These are phyloP conservation scores for Lyophyllum decastes DNA, from an alignment of 768 basidiomycete genomes.

Conservation along the genomic window DNA sequence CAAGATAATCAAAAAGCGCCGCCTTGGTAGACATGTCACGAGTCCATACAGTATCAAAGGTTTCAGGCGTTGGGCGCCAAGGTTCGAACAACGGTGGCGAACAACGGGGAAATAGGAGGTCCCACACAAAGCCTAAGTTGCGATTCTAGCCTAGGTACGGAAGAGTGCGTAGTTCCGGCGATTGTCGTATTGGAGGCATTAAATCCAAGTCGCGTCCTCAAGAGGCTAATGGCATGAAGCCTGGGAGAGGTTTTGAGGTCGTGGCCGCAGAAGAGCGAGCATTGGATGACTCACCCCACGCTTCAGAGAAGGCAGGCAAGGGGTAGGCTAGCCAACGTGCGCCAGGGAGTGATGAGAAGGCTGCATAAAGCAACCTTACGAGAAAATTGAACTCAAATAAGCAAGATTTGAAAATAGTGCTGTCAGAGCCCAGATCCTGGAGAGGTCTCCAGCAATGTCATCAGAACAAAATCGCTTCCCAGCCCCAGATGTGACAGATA, in stretches of 20 bases:
- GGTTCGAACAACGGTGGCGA: neutral
- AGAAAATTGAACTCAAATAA: neutral
- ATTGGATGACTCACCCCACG: neutral
- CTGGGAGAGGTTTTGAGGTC: neutral
- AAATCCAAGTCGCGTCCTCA: neutral
- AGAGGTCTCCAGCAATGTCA: neutral
- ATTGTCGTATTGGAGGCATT: neutral
- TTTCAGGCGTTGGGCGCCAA: neutral
- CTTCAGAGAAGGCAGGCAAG: neutral
- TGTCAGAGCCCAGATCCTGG: neutral
- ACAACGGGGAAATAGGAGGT: neutral
- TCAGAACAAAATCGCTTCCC: neutral
- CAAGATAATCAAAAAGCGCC: slow-evolving; percentile 8
- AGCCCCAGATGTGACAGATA: neutral
- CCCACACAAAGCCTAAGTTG: slow-evolving; percentile 9
- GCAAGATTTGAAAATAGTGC: neutral
- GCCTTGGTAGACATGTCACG: slow-evolving; percentile 6
- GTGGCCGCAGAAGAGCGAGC: neutral
- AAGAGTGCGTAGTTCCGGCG: neutral
- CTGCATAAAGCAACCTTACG: neutral
- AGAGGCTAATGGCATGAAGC: neutral
- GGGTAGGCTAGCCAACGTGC: neutral
- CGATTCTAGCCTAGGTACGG: neutral
- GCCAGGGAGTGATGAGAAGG: neutral
- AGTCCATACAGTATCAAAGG: neutral